These are phyloP conservation scores for Chalaropsis ovoidea DNA, from an alignment of 2,329 filamentous ascomycete genomes.

Conservation along the genomic window DNA sequence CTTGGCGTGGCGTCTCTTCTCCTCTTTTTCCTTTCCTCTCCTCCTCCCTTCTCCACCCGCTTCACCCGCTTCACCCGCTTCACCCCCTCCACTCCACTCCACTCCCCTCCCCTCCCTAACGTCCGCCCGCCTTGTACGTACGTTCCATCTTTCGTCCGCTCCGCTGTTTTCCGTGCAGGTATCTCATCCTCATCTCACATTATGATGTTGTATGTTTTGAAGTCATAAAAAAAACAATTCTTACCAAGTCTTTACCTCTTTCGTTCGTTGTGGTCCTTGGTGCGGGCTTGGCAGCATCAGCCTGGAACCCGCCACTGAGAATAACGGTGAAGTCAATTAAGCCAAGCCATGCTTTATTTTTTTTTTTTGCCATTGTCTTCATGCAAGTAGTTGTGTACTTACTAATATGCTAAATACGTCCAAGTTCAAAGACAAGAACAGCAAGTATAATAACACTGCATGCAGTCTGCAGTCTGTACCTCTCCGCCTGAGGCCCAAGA, in stretches of 20 bases:
- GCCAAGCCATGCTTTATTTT: too few relatives aligned
- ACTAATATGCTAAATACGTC: too few relatives aligned
- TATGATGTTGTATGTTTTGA: too few relatives aligned
- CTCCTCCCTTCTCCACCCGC: neutral
- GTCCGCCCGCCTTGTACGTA: neutral
- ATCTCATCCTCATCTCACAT: too few relatives aligned
- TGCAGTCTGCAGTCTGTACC: too few relatives aligned
- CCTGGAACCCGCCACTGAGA: neutral
- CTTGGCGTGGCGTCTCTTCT: neutral
- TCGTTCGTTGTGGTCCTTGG: neutral
- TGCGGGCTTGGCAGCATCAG: neutral
- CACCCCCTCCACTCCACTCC: neutral
- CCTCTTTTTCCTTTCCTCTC: neutral
- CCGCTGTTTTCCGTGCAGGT: neutral
- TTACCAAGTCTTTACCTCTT: too few relatives aligned
- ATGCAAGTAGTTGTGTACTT: too few relatives aligned
- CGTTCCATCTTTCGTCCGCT: neutral
- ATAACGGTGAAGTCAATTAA: neutral
- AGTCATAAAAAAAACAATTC: too few relatives aligned
- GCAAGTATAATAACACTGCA: too few relatives aligned
- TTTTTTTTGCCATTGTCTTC: too few relatives aligned
- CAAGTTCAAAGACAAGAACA: too few relatives aligned
- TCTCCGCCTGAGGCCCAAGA: too few relatives aligned
- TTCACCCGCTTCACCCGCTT: neutral
- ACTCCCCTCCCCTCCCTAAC: neutral